Conservation (phyloP, 192 early-diverging fungal genomes). For the Coemansia nantahalensis region DNA sequence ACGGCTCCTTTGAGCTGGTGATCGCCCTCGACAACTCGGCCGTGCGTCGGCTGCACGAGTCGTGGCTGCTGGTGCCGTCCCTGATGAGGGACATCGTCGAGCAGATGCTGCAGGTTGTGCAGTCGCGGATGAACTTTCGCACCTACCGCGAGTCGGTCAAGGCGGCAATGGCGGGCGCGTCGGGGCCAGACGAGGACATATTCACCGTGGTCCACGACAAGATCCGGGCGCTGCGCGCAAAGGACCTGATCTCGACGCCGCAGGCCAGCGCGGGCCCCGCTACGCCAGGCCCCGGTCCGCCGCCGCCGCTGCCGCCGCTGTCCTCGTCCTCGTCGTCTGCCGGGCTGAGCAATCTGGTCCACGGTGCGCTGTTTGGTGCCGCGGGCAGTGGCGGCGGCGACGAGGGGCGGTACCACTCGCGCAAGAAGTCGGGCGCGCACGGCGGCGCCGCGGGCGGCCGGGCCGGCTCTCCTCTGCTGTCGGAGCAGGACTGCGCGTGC, state of each 20-base stretch:
- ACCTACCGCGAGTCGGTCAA: slow-evolving; percentile 52
- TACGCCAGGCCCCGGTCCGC: slow-evolving; percentile 12
- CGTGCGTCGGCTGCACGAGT: slow-evolving; percentile 49
- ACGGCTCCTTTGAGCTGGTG: slow-evolving; percentile 54
- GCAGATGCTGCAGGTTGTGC: slow-evolving; percentile 39
- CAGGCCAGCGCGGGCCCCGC: slow-evolving; percentile 17
- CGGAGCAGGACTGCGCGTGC: slow-evolving; percentile 52
- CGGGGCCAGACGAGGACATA: slow-evolving; percentile 50
- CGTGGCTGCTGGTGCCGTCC: slow-evolving; percentile 48
- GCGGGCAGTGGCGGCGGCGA: slow-evolving; percentile 15
- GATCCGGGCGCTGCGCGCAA: slow-evolving; percentile 41
- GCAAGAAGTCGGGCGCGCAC: slow-evolving; percentile 38
- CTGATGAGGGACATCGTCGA: slow-evolving; percentile 48
- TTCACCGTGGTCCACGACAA: slow-evolving; percentile 41
- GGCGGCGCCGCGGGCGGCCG: slow-evolving; percentile 10
- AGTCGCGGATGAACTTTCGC: slow-evolving; percentile 52
- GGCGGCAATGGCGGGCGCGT: slow-evolving; percentile 40
- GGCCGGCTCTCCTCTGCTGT: slow-evolving; percentile 21
- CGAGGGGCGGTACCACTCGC: slow-evolving; percentile 31
- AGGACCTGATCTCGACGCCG: slow-evolving; percentile 37
- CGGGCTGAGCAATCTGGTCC: slow-evolving; percentile 36
- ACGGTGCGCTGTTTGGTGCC: slow-evolving; percentile 38
- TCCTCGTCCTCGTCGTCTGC: too few species aligned
- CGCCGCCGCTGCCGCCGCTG: slow-evolving; percentile 7
- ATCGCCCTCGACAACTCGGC: slow-evolving; percentile 53